Conservation (phyloP, 805 yeast genomes). For the Dipodascus geniculatus region DNA sequence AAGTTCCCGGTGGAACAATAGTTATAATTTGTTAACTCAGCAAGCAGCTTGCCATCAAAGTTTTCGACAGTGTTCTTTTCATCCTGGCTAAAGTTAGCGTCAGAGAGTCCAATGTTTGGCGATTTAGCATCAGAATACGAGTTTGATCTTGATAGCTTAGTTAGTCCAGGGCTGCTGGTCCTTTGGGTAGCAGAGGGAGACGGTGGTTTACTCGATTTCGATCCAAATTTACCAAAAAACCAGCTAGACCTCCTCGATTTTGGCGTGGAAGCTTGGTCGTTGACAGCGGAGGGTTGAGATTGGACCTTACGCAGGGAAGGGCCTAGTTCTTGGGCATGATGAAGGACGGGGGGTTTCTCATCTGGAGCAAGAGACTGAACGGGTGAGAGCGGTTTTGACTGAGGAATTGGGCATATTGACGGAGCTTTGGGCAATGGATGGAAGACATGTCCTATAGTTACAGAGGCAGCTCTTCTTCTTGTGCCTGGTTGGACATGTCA, state of each 20-base stretch:
- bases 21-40: not conserved
- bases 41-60: not conserved
- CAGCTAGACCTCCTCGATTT: not conserved
- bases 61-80: not conserved
- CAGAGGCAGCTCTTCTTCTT: not conserved
- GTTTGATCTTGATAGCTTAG: not conserved
- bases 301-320: not conserved
- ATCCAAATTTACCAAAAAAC: not conserved
- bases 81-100: not conserved
- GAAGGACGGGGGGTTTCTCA: not conserved
- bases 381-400: not conserved
- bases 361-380: not conserved
- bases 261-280: not conserved
- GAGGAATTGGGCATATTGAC: too few species aligned
- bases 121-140: not conserved
- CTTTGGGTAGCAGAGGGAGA: not conserved
- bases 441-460: not conserved
- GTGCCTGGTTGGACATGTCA: not conserved
- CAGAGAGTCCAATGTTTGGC: not conserved
- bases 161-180: not conserved
- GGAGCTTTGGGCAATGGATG: not conserved
- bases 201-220: not conserved
- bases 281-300: not conserved
- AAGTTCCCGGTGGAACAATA: not conserved
- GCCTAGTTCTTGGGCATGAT: not conserved